Evolutionary conservation across 192 early-diverging fungal species (phyloP).

Genomic region (Coemansia sp.): DNA sequence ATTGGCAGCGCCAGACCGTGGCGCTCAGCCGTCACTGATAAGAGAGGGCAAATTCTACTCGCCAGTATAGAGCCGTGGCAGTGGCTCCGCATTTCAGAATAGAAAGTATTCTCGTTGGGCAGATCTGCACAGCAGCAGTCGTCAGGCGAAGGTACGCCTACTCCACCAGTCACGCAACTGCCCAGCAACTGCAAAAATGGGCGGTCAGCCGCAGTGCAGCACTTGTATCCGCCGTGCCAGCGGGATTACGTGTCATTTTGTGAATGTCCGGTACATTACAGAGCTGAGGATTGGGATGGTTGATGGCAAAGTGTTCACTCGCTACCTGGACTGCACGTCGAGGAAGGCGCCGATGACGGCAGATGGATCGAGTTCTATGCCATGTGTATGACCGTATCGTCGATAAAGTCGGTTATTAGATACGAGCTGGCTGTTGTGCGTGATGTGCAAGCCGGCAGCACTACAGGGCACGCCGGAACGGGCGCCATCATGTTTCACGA

Average conservation of each 20-base stretch:
- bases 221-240: constrained; percentile 19
- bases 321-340: constrained; percentile 24
- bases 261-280: constrained; percentile 14
- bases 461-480: not conserved
- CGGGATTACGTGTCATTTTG: constrained; percentile 20
- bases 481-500: constrained; percentile 15
- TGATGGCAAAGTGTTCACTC: constrained; percentile 1
- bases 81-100: constrained; percentile 15
- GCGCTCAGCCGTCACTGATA: constrained; percentile 3
- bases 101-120: constrained; percentile 29
- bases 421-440: constrained; percentile 38
- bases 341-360: constrained; percentile 24
- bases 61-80: constrained; percentile 19
- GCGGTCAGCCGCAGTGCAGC: constrained; percentile 33
- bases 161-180: constrained; percentile 20
- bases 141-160: constrained; percentile 9
- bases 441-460: constrained; percentile 9
- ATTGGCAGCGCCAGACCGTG: constrained; percentile 8
- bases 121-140: constrained; percentile 2
- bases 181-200: not conserved
- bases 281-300: constrained; percentile 19
- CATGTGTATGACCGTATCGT: constrained; percentile 26
- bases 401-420: constrained; percentile 34
- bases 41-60: constrained; percentile 21
- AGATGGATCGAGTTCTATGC: constrained; percentile 35